Evolutionary conservation across 208 protist species (phyloP), one percentile per base, ranked within the genome.

Genomic region (Leishmania braziliensis): DNA sequence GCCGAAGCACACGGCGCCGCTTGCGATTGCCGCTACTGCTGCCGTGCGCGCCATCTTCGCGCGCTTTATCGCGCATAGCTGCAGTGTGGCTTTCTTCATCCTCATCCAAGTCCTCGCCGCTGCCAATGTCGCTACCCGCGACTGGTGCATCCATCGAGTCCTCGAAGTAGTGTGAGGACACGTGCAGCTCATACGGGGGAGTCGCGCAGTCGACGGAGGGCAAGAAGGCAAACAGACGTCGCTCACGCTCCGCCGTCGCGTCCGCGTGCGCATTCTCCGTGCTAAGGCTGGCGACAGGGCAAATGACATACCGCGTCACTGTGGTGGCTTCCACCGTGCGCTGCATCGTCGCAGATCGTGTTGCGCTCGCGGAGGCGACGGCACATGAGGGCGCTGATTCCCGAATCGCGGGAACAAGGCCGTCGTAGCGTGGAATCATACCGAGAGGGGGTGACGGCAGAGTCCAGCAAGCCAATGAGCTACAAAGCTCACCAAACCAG

Each of bases 381-480:
- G 78, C 43, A 10, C 46, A 46, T 20, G 79, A 71, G 6, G 70
- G 46, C 5, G 48, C 23, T n/a, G 81, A 68, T 9, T 68, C 63
- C 33, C 86, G 82, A 39, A 87, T 87, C 1, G 63, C 54, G 20
- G 85, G 85, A 23, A 88, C 85, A 18, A 88, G 77, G 58, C 79
- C 85, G 53, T 81, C 69, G 53, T 88, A 51, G 62, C 85, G 54
- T 18, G 85, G 85, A 53, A 88, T 88, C 84, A 88, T 88, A 23
- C 12, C 0, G 58, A 26, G 29, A 20, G 12, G 16, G 58, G 1
- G 26, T 23, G 5, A 39, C 58, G 46, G 70, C n/a, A 29, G 46
- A 29, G 70, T 54, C 2, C 46, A 56, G 9, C 18, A 48, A 71
- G 18, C 12, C 36, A 43, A 4, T 43, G 5, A 71, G 20, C 9